Base-by-base conservation (phyloP, 345 rosid species). In the Brassica nigra region DNA sequence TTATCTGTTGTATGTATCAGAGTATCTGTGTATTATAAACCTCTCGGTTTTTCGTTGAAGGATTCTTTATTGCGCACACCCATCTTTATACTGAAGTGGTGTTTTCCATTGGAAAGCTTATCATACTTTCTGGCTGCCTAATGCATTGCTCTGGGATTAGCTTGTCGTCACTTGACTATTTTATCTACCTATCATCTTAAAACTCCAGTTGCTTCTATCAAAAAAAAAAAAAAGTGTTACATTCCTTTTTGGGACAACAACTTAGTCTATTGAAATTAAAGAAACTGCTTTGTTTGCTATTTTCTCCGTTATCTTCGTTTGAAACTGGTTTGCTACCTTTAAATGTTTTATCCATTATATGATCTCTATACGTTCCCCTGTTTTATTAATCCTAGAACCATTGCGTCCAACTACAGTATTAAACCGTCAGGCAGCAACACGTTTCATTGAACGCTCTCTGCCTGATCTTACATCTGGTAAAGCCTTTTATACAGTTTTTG, bases 381-480 rank as follows among this genome's bases (percentile, higher is more conserved):
- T 49, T 1, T 4, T 31, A 75, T 64, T 3, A 84, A n/a, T n/a
- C n/a, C n/a, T 76, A 95, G 98, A 85, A 34, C 97, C 98, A 34
- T 78, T 82, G 70, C 91, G 85, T 28, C 97, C 89, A 54, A 88
- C 95, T 3, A 82, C 97, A 52, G 82, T 85, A 72, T 85, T 95
- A 83, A 93, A 95, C 85, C 82, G 82, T 84, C 93, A 75, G 78
- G 99, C 97, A 54, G 91, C 99, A 9, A 85, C 93, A 34, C 98
- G 97, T 68, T 87, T 95, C 85, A 92, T 95, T 15, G 89, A 89
- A 74, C 98, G 90, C 86, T 91, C 98, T 33, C 84, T 95, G 79
- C 93, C 97, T 39, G 91, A 89, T 79, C 98, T 93, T 62, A 88
- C 94, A 15, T 80, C 91, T 8, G 88, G 98, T 95, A 85, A 39